Conservation (phyloP, 441 rosid species). For the Jatropha podagrica region DNA sequence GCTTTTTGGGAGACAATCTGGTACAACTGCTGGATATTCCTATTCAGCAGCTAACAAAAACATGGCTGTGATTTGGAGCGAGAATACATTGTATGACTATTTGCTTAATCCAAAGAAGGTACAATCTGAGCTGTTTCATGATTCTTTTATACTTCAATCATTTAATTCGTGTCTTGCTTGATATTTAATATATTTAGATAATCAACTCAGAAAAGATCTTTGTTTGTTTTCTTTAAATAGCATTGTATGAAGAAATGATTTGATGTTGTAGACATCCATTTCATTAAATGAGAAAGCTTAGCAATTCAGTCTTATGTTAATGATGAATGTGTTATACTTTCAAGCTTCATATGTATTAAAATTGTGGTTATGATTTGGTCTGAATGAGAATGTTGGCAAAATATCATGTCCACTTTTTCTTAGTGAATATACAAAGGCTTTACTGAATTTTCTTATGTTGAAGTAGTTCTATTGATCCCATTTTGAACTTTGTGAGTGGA, state of each 20-base stretch:
- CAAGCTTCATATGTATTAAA: too few relatives aligned
- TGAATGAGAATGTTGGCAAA: too few relatives aligned
- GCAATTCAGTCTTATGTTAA: neutral
- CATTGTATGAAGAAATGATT: too few relatives aligned
- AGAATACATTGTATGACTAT: conserved; percentile 52
- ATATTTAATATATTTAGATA: neutral
- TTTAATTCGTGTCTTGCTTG: neutral
- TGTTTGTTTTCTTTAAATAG: too few relatives aligned
- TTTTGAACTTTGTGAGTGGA: too few relatives aligned
- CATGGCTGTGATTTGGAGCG: conserved; percentile 55
- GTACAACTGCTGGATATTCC: conserved; percentile 59
- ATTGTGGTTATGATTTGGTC: too few relatives aligned
- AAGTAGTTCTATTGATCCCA: too few relatives aligned
- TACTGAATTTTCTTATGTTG: too few relatives aligned
- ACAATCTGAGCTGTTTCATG: neutral
- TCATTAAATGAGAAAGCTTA: neutral
- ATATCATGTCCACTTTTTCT: too few relatives aligned
- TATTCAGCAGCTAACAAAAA: conserved; percentile 60
- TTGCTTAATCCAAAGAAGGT: conserved; percentile 68
- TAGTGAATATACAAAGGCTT: too few relatives aligned
- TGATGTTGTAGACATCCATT: neutral
- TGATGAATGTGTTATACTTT: neutral
- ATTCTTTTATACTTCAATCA: neutral
- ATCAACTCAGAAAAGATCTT: neutral
- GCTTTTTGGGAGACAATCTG: conserved; percentile 82